These are phyloP conservation scores for Metschnikowia kunwiensis DNA, from an alignment of 805 yeast genomes.

Conservation along the genomic window DNA sequence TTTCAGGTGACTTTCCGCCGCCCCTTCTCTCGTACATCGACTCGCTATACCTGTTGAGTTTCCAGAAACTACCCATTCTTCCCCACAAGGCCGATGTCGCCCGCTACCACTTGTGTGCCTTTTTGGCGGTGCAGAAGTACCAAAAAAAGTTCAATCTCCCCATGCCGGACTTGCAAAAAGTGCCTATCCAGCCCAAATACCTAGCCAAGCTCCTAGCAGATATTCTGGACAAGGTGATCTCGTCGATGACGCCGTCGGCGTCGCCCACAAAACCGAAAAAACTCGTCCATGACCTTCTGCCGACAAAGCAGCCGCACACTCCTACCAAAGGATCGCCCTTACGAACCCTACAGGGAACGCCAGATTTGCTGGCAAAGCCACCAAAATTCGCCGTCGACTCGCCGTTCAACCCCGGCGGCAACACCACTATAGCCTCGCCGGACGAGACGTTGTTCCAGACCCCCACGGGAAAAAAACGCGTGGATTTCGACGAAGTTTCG, in stretches of 20 bases:
- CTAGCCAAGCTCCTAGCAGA: conserved; percentile 42
- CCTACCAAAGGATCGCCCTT: conserved; percentile 39
- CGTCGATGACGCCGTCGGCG: conserved; percentile 24
- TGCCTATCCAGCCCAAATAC: conserved; percentile 55
- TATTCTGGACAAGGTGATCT: conserved; percentile 41
- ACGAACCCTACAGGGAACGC: conserved; percentile 30
- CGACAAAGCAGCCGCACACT: conserved; percentile 22
- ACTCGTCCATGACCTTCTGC: conserved; percentile 17
- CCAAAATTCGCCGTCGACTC: conserved; percentile 7
- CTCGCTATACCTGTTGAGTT: conserved; percentile 48
- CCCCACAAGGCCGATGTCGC: conserved; percentile 59
- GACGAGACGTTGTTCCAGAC: too few species aligned
- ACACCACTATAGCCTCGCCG: conserved; percentile 1
- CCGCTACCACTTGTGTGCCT: conserved; percentile 66
- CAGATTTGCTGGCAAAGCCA: conserved; percentile 11
- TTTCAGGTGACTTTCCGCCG: conserved; percentile 41
- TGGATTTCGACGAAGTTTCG: too few species aligned
- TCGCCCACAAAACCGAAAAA: conserved; percentile 19
- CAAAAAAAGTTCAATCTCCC: conserved; percentile 44
- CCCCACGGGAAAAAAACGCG: too few species aligned
- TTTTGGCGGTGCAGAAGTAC: conserved; percentile 52
- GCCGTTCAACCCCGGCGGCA: conserved; percentile 14
- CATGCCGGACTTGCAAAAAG: conserved; percentile 45
- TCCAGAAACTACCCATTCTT: conserved; percentile 49
- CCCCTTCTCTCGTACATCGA: conserved; percentile 39